Conservation (phyloP, 805 yeast genomes). For the Saccharomycopsis babjevae region DNA sequence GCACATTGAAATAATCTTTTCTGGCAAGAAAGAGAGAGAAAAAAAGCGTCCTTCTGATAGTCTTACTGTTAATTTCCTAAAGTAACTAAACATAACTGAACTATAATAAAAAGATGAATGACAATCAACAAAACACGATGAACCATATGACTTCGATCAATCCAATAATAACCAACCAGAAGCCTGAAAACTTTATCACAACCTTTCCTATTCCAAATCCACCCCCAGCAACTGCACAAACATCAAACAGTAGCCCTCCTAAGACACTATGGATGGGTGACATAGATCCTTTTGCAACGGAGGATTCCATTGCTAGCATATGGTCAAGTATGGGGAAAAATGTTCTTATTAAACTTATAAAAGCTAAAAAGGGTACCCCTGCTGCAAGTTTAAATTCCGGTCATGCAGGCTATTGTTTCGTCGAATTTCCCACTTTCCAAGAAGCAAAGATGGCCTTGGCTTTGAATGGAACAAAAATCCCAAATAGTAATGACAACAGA, state of each 20-base stretch:
- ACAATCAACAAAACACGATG: neutral
- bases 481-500: constrained; percentile 45
- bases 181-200: constrained; percentile 26
- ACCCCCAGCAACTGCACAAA: constrained; percentile 40
- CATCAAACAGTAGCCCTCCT: constrained; percentile 41
- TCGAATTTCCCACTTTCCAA: constrained; percentile 58
- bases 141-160: neutral
- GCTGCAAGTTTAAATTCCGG: constrained; percentile 27
- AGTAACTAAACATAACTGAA: neutral
- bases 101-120: neutral
- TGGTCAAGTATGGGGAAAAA: constrained; percentile 48
- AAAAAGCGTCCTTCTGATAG: too few species aligned
- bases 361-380: constrained; percentile 34
- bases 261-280: constrained; percentile 86
- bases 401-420: constrained; percentile 66
- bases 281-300: constrained; percentile 71
- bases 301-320: constrained; percentile 44
- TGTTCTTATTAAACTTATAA: constrained; percentile 60
- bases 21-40: too few species aligned
- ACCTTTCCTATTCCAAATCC: constrained; percentile 37
- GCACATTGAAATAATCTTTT: too few species aligned
- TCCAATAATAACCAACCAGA: constrained; percentile 14
- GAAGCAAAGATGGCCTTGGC: constrained; percentile 62
- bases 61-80: too few species aligned
- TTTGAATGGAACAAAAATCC: constrained; percentile 55